Percentiles rank a stretch among this genome's conserved stretches.
Conservation (phyloP, 495 filamentous ascomycete genomes). For the Penicillium bialowiezense region DNA sequence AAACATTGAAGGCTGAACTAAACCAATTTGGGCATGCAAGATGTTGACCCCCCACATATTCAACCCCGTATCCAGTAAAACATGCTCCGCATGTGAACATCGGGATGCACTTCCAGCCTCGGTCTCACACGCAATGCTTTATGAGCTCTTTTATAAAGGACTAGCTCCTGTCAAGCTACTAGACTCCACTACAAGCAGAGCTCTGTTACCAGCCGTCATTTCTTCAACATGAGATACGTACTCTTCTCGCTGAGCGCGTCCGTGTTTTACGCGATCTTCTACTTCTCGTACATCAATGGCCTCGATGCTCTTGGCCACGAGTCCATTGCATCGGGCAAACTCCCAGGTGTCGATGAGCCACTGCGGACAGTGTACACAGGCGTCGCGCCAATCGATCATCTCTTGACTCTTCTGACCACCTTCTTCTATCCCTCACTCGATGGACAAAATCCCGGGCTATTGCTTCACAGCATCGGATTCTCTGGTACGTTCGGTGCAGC, state of each 20-base stretch:
- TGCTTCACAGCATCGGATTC: slow-evolving; percentile 48
- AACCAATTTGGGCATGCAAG: slow-evolving; percentile 20
- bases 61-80: too few species aligned
- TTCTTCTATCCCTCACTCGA: slow-evolving; percentile 59
- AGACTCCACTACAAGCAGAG: neutral
- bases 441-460: slow-evolving; percentile 40
- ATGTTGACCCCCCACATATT: slow-evolving; percentile 3
- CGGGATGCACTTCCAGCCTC: slow-evolving; percentile 1
- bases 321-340: slow-evolving; percentile 27
- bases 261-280: slow-evolving; percentile 42
- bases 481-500: slow-evolving; percentile 53
- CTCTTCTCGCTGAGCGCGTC: slow-evolving; percentile 42
- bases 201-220: too few species aligned
- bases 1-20: slow-evolving; percentile 11
- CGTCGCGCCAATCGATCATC: slow-evolving; percentile 42
- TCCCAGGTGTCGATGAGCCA: slow-evolving; percentile 39
- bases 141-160: neutral
- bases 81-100: slow-evolving; percentile 13
- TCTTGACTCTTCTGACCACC: slow-evolving; percentile 43
- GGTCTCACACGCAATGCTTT: neutral
- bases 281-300: slow-evolving; percentile 41
- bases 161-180: neutral
- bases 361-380: slow-evolving; percentile 51
- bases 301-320: slow-evolving; percentile 28
- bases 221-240: slow-evolving; percentile 24